Evolutionary conservation across 108 stramenopile species (phyloP).

Genomic region (Fragilaria crotonensis): DNA sequence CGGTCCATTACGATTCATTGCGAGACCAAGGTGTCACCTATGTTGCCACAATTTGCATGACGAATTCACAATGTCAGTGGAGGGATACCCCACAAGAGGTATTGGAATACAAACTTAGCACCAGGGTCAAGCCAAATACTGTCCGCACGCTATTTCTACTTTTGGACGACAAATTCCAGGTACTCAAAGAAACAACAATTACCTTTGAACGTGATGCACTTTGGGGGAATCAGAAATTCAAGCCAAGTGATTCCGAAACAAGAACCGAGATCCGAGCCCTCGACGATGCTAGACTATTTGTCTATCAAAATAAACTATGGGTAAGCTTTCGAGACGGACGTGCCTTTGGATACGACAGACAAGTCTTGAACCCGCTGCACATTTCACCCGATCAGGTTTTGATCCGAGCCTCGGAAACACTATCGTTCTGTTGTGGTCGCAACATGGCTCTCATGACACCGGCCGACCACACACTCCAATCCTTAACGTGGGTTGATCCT

Average conservation of each 20-base stretch:
- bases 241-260: conserved; percentile 8
- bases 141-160: conserved; percentile 51
- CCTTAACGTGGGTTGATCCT: conserved; percentile 84
- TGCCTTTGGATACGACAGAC: conserved; percentile 78
- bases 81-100: conserved; percentile 37
- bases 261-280: conserved; percentile 30
- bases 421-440: conserved; percentile 73
- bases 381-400: conserved; percentile 28
- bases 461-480: conserved; percentile 24
- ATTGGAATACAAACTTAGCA: conserved; percentile 24
- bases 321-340: conserved; percentile 74
- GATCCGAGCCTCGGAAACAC: conserved; percentile 66
- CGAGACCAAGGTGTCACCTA: conserved; percentile 6
- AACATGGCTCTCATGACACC: conserved; percentile 76
- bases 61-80: conserved; percentile 73
- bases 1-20: background rate
- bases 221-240: conserved; percentile 31
- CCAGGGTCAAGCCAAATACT: conserved; percentile 34
- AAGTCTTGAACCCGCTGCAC: conserved; percentile 71
- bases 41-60: conserved; percentile 52
- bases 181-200: conserved; percentile 54
- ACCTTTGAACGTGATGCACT: conserved; percentile 51
- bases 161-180: conserved; percentile 37
- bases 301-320: conserved; percentile 52
- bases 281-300: conserved; percentile 80